Evolutionary conservation across 106 monocot species (phyloP).

Genomic region (Xerophyta viscosa): DNA sequence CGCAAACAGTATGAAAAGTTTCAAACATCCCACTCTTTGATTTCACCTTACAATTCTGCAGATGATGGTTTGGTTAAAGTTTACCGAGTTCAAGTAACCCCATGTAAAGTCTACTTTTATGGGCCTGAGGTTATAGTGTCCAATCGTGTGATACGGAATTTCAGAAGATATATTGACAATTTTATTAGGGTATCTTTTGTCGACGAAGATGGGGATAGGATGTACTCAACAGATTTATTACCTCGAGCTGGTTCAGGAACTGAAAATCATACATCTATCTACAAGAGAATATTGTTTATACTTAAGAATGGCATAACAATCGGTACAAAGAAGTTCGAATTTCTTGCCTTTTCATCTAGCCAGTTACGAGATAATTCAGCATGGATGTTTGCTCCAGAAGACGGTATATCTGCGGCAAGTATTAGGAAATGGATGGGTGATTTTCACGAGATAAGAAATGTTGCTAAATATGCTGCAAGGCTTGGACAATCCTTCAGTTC

Average conservation of each 20-base stretch:
- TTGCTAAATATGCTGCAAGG: conserved; percentile 87
- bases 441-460: conserved; percentile 76
- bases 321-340: conserved; percentile 84
- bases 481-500: conserved; percentile 85
- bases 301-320: conserved; percentile 61
- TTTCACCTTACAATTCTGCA: conserved; percentile 32
- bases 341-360: conserved; percentile 90
- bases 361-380: conserved; percentile 76
- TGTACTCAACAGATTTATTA: conserved; percentile 52
- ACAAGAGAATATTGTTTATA: conserved; percentile 48
- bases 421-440: conserved; percentile 81
- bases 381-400: conserved; percentile 91
- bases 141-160: conserved; percentile 74
- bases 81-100: conserved; percentile 76
- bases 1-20: conserved; percentile 28
- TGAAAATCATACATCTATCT: conserved; percentile 45
- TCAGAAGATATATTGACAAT: conserved; percentile 38
- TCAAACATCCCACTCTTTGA: conserved; percentile 4
- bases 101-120: conserved; percentile 69
- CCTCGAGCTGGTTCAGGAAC: conserved; percentile 14
- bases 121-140: conserved; percentile 88
- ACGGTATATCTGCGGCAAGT: conserved; percentile 31
- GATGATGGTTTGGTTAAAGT: conserved; percentile 77
- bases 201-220: conserved; percentile 67
- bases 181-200: conserved; percentile 91